These are phyloP conservation scores for Gillenia trifoliata DNA, from an alignment of 306 rosid species.

Conservation along the genomic window DNA sequence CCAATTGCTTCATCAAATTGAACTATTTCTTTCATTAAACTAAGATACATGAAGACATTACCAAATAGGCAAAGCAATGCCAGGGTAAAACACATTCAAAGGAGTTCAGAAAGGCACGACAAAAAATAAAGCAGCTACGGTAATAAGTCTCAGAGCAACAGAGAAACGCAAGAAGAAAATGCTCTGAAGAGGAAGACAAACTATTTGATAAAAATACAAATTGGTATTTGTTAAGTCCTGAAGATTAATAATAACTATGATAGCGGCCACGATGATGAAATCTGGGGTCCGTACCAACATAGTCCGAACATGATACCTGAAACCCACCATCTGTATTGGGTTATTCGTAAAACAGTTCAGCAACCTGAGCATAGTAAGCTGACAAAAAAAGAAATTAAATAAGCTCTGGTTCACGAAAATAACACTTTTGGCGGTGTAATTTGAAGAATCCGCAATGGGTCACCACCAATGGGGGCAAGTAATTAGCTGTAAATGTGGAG, in stretches of 20 bases:
- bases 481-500: background rate
- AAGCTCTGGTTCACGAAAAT: background rate
- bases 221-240: too few relatives aligned
- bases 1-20: background rate
- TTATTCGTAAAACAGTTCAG: conserved; percentile 71
- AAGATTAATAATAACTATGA: too few relatives aligned
- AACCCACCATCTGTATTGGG: conserved; percentile 54
- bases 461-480: background rate
- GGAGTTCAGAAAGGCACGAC: background rate
- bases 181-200: too few relatives aligned
- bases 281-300: too few relatives aligned
- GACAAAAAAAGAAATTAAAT: conserved; percentile 20
- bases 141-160: too few relatives aligned
- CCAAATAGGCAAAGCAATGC: background rate
- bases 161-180: too few relatives aligned
- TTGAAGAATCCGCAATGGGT: too few relatives aligned
- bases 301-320: conserved; percentile 47
- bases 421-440: background rate
- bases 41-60: background rate
- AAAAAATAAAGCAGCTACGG: too few relatives aligned
- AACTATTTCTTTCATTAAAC: background rate
- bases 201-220: too few relatives aligned
- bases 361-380: conserved; percentile 90
- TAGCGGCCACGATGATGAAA: too few relatives aligned
- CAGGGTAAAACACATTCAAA: too few relatives aligned